phyloP scores from a whole-genome alignment of 208 protist species.

The Angomonas desouzai region DNA sequence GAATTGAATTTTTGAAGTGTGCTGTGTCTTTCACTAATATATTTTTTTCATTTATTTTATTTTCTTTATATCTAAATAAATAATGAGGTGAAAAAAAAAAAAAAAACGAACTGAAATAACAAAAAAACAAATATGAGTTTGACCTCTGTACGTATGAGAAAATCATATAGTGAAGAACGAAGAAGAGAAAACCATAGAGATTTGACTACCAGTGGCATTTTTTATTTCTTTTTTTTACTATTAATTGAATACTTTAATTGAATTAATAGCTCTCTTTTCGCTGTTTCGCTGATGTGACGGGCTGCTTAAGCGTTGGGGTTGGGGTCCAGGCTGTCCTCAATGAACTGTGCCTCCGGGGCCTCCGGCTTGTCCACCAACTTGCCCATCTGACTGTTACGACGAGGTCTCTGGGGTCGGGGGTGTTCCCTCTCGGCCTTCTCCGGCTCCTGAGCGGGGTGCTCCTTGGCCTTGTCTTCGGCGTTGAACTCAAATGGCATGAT shows the following conservation, averaged over 20 bases:
- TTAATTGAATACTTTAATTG: background rate
- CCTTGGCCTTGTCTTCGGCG: slow-evolving; percentile 16
- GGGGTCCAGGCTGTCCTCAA: slow-evolving; percentile 16
- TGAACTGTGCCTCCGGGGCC: slow-evolving; percentile 16
- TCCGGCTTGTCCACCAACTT: slow-evolving; percentile 11
- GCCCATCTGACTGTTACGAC: slow-evolving; percentile 19
- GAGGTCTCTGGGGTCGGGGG: slow-evolving; percentile 13
- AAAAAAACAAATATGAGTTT: slow-evolving; percentile 12
- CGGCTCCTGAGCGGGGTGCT: background rate
- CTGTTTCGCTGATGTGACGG: too few species aligned
- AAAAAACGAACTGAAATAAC: slow-evolving; percentile 8
- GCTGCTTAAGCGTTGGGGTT: background rate
- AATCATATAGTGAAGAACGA: background rate
- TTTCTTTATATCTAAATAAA: background rate
- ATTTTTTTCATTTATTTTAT: background rate
- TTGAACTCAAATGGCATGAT: slow-evolving; percentile 26
- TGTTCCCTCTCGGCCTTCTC: background rate
- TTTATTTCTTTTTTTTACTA: background rate
- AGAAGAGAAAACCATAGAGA: background rate
- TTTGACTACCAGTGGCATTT: background rate
- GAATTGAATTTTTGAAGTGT: too few species aligned
- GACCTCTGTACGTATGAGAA: background rate
- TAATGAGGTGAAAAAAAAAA: slow-evolving; percentile 2
- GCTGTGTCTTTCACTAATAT: too few species aligned
- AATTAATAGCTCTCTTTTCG: slow-evolving; percentile 3